phyloP scores from a whole-genome alignment of 805 yeast species.

The Huiozyma sinensis region DNA sequence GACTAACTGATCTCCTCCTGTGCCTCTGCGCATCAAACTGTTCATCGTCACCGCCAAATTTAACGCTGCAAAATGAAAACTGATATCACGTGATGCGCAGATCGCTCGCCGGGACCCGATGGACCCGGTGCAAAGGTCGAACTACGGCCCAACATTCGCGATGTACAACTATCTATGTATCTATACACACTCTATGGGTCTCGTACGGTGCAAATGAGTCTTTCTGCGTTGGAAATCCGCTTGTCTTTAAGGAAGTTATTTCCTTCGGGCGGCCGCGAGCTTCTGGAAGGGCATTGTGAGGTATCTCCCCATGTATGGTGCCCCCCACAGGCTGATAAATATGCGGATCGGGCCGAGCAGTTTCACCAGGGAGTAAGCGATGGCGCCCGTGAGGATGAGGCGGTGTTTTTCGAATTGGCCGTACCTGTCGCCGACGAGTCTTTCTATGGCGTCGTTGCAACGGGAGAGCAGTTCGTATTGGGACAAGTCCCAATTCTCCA shows the following conservation, averaged over 20 bases:
- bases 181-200: too few species aligned
- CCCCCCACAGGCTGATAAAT: slow-evolving; percentile 25
- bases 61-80: too few species aligned
- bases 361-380: slow-evolving; percentile 63
- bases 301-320: slow-evolving; percentile 24
- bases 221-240: too few species aligned
- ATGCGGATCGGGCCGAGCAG: slow-evolving; percentile 28
- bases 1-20: too few species aligned
- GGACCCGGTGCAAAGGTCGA: too few species aligned
- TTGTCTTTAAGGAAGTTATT: not conserved
- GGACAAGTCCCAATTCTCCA: slow-evolving; percentile 11
- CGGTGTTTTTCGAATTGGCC: slow-evolving; percentile 36
- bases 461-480: slow-evolving; percentile 35
- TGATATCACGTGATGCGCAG: too few species aligned
- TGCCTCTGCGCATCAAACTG: too few species aligned
- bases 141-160: too few species aligned
- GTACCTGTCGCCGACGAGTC: slow-evolving; percentile 33
- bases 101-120: too few species aligned
- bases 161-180: too few species aligned
- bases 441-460: slow-evolving; percentile 49
- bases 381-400: slow-evolving; percentile 59
- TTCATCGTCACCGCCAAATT: too few species aligned
- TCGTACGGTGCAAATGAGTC: too few species aligned
- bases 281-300: slow-evolving; percentile 13
- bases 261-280: slow-evolving; percentile 2